Percentiles rank a stretch among this genome's conserved stretches.
Conservation (phyloP, 75 land plant genomes). For the Azolla pinnata region DNA sequence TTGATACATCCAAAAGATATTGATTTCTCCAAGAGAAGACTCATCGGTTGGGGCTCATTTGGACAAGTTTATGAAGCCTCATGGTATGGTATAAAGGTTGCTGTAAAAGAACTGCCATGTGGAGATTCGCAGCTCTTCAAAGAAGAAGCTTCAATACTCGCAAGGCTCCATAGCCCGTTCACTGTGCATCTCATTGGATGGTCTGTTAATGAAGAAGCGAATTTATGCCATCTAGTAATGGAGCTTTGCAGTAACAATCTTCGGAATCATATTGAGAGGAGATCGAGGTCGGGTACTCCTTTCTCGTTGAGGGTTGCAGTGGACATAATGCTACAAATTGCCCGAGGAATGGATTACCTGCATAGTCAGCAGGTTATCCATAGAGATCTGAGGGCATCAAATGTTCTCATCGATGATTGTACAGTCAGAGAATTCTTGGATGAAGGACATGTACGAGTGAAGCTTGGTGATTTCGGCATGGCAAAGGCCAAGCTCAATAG, state of each 20-base stretch:
- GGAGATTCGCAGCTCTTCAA: constrained; percentile 30
- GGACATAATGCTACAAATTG: constrained; percentile 68
- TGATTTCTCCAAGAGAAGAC: constrained; percentile 32
- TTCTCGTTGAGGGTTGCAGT: constrained; percentile 44
- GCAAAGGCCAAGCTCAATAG: constrained; percentile 14
- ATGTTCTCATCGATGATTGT: constrained; percentile 35
- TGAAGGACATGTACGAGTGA: constrained; percentile 41
- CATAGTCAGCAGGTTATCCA: constrained; percentile 46
- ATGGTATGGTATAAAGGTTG: constrained; percentile 57
- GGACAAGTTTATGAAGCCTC: constrained; percentile 39
- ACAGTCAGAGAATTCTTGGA: constrained; percentile 14
- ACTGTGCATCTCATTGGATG: constrained; percentile 36
- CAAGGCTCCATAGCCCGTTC: constrained; percentile 47
- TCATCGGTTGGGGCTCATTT: constrained; percentile 30
- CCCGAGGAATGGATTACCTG: constrained; percentile 63
- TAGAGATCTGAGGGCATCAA: constrained; percentile 49
- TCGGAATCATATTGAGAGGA: constrained; percentile 33
- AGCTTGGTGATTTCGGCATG: constrained; percentile 46
- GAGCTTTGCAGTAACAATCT: constrained; percentile 53
- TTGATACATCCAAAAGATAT: constrained; percentile 20
- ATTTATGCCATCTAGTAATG: constrained; percentile 42
- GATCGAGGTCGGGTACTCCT: constrained; percentile 19
- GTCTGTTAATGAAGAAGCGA: constrained; percentile 46
- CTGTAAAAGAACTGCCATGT: constrained; percentile 32
- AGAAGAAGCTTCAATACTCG: constrained; percentile 25